Percentiles rank a stretch among this genome's conserved stretches.
phyloP scores from a whole-genome alignment of 192 early-diverging fungal genomes.

The Ambispora gerdemannii region DNA sequence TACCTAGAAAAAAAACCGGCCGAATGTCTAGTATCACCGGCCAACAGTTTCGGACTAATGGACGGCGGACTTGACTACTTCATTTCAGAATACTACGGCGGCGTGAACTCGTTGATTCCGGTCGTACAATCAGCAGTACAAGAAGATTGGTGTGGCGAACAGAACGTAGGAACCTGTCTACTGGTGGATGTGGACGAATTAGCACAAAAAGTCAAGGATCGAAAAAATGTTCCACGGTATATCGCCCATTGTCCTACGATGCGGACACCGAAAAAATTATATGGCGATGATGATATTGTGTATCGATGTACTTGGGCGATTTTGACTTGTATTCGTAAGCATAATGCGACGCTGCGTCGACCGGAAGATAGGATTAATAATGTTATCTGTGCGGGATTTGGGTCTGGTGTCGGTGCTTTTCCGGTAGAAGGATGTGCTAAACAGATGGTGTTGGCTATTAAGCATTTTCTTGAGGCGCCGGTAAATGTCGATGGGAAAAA shows the following conservation, averaged over 20 bases:
- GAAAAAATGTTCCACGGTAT: conserved; percentile 15
- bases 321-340: conserved; percentile 15
- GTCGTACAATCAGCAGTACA: conserved; percentile 25
- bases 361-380: conserved; percentile 25
- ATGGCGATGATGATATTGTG: conserved; percentile 24
- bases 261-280: conserved; percentile 25
- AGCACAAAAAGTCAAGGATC: not conserved
- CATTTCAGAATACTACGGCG: conserved; percentile 30
- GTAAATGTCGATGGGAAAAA: too few relatives aligned
- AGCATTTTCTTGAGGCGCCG: conserved; percentile 30
- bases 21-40: conserved; percentile 26
- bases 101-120: conserved; percentile 19
- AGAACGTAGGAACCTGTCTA: conserved; percentile 32
- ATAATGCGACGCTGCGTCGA: conserved; percentile 7
- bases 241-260: conserved; percentile 30
- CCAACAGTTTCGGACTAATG: conserved; percentile 34
- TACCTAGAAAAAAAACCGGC: not conserved
- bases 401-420: conserved; percentile 26
- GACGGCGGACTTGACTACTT: conserved; percentile 30
- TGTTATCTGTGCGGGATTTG: conserved; percentile 29
- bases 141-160: conserved; percentile 32
- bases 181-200: conserved; percentile 25
- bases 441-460: conserved; percentile 31
- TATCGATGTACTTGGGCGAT: conserved; percentile 33
- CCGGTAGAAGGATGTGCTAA: conserved; percentile 21